phyloP scores from a whole-genome alignment of 306 rosid genomes.

The Hippophae tibetana region DNA sequence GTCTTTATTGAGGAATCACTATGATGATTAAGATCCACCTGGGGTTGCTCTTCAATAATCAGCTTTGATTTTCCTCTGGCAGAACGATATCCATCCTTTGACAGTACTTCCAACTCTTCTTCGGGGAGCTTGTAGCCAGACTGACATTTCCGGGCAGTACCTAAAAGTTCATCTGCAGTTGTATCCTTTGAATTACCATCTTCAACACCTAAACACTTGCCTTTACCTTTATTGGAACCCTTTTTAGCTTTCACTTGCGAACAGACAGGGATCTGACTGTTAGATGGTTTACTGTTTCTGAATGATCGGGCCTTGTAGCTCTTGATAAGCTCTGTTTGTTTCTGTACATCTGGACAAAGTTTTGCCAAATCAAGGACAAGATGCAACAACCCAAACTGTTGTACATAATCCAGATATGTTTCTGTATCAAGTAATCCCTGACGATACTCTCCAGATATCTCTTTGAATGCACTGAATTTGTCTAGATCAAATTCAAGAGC shows the following conservation, averaged over 20 bases:
- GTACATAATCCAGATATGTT: slow-evolving; percentile 60
- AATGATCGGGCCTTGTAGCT: slow-evolving; percentile 43
- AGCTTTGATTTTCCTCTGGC: slow-evolving; percentile 45
- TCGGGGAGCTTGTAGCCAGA: slow-evolving; percentile 45
- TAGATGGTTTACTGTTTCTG: slow-evolving; percentile 30
- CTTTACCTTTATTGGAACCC: slow-evolving; percentile 65
- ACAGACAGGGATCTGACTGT: slow-evolving; percentile 24
- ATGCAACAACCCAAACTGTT: slow-evolving; percentile 74
- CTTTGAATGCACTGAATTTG: slow-evolving; percentile 55
- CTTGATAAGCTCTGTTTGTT: slow-evolving; percentile 73
- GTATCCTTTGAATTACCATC: slow-evolving; percentile 32
- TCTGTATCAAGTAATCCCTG: slow-evolving; percentile 63
- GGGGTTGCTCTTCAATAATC: slow-evolving; percentile 19
- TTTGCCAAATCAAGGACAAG: slow-evolving; percentile 78
- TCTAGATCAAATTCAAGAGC: slow-evolving; percentile 80
- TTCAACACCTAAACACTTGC: slow-evolving; percentile 36
- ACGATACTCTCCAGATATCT: slow-evolving; percentile 74
- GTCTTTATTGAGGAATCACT: slow-evolving; percentile 29
- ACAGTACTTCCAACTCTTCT: slow-evolving; percentile 51
- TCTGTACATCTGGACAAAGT: slow-evolving; percentile 65
- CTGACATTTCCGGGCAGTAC: slow-evolving; percentile 60
- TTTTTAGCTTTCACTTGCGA: slow-evolving; percentile 28
- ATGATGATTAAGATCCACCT: slow-evolving; percentile 22
- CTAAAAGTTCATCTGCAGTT: slow-evolving; percentile 52
- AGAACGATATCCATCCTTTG: slow-evolving; percentile 64